phyloP scores from a whole-genome alignment of 2,329 filamentous ascomycete genomes.

The Aspergillus aculeatus region DNA sequence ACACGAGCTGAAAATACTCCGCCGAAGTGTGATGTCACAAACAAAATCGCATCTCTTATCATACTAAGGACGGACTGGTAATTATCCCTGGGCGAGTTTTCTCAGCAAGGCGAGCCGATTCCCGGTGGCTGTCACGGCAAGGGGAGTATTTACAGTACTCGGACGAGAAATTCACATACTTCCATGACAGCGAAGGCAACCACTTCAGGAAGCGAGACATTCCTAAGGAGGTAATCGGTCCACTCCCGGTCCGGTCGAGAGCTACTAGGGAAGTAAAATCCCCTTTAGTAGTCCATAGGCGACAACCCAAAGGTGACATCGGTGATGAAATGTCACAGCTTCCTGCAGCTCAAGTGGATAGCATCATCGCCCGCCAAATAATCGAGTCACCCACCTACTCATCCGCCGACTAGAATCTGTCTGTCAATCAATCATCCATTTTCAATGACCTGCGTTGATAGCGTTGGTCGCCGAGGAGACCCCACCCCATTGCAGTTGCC shows the following conservation, averaged over 20 bases:
- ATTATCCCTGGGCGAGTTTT: not conserved
- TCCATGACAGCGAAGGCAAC: not conserved
- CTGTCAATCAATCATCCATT: not conserved
- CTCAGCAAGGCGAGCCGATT: not conserved
- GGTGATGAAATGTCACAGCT: not conserved
- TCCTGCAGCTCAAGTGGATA: not conserved
- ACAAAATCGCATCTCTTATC: not conserved
- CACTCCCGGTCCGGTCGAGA: not conserved
- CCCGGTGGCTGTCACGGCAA: not conserved
- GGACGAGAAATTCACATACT: too few species aligned
- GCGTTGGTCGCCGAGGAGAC: constrained; percentile 10
- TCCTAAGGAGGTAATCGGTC: constrained; percentile 1
- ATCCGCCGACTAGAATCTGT: not conserved
- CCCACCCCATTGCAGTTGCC: constrained; percentile 7
- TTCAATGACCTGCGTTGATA: constrained; percentile 2
- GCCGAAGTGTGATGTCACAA: constrained; percentile 1
- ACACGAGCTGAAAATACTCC: not conserved
- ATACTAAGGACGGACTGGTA: not conserved
- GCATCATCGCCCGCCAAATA: not conserved
- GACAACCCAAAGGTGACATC: not conserved
- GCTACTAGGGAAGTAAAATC: not conserved
- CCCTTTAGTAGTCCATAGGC: not conserved
- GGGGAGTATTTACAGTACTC: not conserved
- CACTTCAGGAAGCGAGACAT: not conserved
- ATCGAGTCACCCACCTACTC: not conserved